A percentile compares a stretch with the other conserved stretches of the same genome.
Conservation (phyloP, 306 rosid genomes). For the Sicyos edulis region DNA sequence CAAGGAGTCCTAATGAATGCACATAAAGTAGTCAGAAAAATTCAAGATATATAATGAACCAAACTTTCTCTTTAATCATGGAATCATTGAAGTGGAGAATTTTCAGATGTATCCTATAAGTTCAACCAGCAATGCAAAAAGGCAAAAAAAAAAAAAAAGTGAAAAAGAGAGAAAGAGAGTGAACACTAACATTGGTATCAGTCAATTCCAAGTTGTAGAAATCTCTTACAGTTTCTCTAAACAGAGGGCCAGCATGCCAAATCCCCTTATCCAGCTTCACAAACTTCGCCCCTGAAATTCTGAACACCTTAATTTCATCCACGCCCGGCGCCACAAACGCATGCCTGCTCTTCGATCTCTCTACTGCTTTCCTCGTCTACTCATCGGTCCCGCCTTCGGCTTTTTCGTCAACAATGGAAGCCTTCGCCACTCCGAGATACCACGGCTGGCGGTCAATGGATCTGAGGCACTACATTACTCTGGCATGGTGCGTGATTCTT, state of each 20-base stretch:
- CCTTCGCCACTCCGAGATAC: conserved; percentile 84
- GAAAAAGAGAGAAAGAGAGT: conserved; percentile 36
- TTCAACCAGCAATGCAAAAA: background rate
- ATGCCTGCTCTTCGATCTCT: conserved; percentile 42
- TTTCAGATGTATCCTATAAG: too few species aligned
- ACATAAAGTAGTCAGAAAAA: too few species aligned
- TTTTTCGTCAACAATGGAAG: conserved; percentile 46
- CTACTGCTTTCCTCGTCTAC: background rate
- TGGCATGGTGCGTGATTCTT: conserved; percentile 67
- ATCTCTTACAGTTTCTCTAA: conserved; percentile 44
- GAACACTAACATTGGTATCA: conserved; percentile 53
- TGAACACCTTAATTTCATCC: conserved; percentile 56
- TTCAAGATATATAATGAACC: too few species aligned
- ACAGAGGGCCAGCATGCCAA: conserved; percentile 96
- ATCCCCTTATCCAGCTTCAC: conserved; percentile 75
- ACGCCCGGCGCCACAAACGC: conserved; percentile 52
- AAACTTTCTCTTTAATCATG: too few species aligned
- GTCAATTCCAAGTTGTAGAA: conserved; percentile 79
- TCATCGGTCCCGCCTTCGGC: too few species aligned
- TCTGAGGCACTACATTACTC: conserved; percentile 85
- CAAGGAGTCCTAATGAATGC: too few species aligned
- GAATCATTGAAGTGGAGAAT: too few species aligned
- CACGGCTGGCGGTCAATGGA: conserved; percentile 67
- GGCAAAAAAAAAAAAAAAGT: too few species aligned
- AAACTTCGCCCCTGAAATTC: conserved; percentile 62